phyloP scores from a whole-genome alignment of 163 green algal genomes.

The Scenedesmus sp. region DNA sequence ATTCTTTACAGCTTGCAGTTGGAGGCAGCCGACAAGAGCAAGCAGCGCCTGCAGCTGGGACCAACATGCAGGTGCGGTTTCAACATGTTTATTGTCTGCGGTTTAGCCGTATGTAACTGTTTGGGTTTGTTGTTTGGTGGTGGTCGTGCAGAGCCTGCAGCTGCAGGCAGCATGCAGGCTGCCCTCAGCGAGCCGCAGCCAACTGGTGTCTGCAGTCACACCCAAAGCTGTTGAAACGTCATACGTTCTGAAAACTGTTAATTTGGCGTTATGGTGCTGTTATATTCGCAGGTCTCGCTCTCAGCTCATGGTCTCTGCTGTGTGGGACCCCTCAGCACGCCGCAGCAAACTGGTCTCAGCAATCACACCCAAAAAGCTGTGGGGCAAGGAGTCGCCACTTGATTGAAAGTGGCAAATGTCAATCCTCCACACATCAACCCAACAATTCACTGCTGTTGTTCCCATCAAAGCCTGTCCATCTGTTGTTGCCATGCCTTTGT shows the following conservation, averaged over 20 bases:
- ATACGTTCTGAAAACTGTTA: background rate
- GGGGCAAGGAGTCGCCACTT: background rate
- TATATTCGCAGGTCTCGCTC: background rate
- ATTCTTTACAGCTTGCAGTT: background rate
- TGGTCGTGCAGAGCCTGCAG: background rate
- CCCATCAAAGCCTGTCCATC: too few relatives aligned
- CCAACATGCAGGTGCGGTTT: background rate
- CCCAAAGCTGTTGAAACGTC: background rate
- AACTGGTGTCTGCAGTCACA: conserved; percentile 11
- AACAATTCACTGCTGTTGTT: too few relatives aligned
- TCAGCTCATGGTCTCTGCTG: conserved; percentile 22
- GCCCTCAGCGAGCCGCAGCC: background rate
- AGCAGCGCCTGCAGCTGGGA: conserved; percentile 4
- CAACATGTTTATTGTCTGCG: too few relatives aligned
- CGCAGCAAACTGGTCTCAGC: conserved; percentile 11
- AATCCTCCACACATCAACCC: too few relatives aligned
- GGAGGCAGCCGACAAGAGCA: conserved; percentile 4
- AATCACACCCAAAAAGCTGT: conserved; percentile 15
- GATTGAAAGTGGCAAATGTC: too few relatives aligned
- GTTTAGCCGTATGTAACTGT: too few relatives aligned
- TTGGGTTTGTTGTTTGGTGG: too few relatives aligned
- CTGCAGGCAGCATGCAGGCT: background rate
- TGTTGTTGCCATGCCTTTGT: too few relatives aligned
- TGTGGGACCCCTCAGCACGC: background rate
- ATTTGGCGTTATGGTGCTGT: background rate